A percentile compares a stretch with the other conserved stretches of the same genome.
Evolutionary conservation across 176 grass and related monocot species (phyloP).

Genomic region (Oryza coarctata): DNA sequence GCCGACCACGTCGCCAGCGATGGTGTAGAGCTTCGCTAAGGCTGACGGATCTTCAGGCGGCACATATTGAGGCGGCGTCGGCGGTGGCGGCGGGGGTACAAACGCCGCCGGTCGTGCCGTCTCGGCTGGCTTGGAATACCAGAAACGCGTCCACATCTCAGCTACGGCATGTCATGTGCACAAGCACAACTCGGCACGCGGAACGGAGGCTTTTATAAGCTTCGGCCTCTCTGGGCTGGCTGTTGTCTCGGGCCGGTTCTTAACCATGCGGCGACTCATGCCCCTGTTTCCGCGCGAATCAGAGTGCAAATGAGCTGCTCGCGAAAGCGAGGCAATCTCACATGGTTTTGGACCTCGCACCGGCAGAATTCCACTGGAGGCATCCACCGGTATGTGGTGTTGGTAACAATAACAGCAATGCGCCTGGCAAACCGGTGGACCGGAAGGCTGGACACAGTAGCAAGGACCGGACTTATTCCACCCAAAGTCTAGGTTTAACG

Average conservation of each 20-base stretch:
- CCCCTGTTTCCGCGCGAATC: slow-evolving; percentile 23
- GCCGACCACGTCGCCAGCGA: not conserved
- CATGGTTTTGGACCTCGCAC: not conserved
- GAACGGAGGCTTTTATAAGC: not conserved
- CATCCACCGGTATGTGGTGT: not conserved
- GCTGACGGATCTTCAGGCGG: slow-evolving; percentile 4
- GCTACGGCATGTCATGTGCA: not conserved
- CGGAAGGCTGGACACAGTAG: not conserved
- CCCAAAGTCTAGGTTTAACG: not conserved
- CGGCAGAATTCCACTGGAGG: not conserved
- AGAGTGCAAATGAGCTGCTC: slow-evolving; percentile 2
- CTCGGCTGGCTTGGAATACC: slow-evolving; percentile 2
- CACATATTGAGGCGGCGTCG: slow-evolving; percentile 1
- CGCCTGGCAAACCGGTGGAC: not conserved
- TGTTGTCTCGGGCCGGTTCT: not conserved
- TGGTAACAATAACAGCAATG: not conserved
- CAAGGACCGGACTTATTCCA: not conserved
- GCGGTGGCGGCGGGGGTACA: not conserved
- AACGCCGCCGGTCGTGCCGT: not conserved
- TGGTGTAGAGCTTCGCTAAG: slow-evolving; percentile 1
- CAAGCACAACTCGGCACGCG: not conserved
- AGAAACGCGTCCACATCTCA: slow-evolving; percentile 20
- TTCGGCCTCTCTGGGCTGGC: not conserved
- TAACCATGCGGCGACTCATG: slow-evolving; percentile 15
- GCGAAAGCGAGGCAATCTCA: not conserved